These are phyloP conservation scores for Plantago major DNA, from an alignment of 257 asterid species.

Conservation along the genomic window DNA sequence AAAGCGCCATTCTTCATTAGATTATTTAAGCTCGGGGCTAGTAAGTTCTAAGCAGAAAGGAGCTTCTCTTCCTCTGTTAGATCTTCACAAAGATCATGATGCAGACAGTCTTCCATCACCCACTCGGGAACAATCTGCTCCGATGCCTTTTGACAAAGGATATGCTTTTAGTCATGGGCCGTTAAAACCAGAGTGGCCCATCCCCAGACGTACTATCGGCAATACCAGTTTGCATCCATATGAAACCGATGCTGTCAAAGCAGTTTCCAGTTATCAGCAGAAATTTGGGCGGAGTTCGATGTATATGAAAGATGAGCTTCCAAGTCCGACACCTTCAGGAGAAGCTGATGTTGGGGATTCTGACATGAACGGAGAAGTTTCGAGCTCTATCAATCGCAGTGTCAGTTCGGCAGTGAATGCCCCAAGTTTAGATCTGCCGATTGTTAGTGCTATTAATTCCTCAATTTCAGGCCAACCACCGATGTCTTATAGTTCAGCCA, in stretches of 20 bases:
- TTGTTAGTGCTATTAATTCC: slow-evolving; percentile 22
- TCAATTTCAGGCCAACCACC: slow-evolving; percentile 27
- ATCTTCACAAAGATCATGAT: slow-evolving; percentile 93
- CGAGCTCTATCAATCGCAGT: slow-evolving; percentile 46
- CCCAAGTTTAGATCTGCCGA: slow-evolving; percentile 20
- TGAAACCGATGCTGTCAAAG: slow-evolving; percentile 89
- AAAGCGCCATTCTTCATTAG: slow-evolving; percentile 24
- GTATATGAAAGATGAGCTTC: slow-evolving; percentile 58
- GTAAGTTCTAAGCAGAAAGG: slow-evolving; percentile 51
- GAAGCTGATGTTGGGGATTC: slow-evolving; percentile 61
- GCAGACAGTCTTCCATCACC: slow-evolving; percentile 96
- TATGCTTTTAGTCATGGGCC: slow-evolving; percentile 35
- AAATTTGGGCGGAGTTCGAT: slow-evolving; percentile 67
- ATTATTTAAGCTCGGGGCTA: slow-evolving; percentile 28
- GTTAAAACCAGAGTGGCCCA: slow-evolving; percentile 75
- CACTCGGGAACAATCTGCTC: slow-evolving; percentile 57
- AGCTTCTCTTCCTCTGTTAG: slow-evolving; percentile 65
- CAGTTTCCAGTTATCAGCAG: slow-evolving; percentile 94
- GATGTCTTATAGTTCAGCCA: slow-evolving; percentile 37
- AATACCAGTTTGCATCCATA: slow-evolving; percentile 57
- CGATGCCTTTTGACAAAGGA: slow-evolving; percentile 49
- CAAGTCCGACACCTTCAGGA: slow-evolving; percentile 98
- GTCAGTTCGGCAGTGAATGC: slow-evolving; percentile 18
- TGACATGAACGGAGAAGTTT: slow-evolving; percentile 65
- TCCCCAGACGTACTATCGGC: slow-evolving; percentile 44